Base-by-base conservation (phyloP, 1,139 yeast species). In the Pneumocystis jirovecii region DNA sequence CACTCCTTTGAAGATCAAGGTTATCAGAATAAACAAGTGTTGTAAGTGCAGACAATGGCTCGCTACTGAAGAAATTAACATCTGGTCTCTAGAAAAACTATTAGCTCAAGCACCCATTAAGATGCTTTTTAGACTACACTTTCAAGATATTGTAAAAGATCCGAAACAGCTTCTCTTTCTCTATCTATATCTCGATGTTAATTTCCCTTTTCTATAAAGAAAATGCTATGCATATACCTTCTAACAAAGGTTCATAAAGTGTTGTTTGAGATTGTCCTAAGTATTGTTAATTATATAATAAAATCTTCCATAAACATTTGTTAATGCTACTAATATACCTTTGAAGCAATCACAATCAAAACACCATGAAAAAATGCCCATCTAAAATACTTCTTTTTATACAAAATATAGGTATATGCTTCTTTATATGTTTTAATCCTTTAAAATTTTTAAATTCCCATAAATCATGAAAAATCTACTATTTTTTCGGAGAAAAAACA, bases 21-120 rank as follows among this genome's bases (percentile, higher is more conserved):
- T 93, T 93, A 72, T 93, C 97, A 1, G 96, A 88, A 75, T 93
- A 89, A 3, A 93, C 98, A 73, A 93, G 81, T 0, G 97, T 93
- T 67, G 95, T 87, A 69, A 93, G 81, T 2, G 98, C 97, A 70
- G 89, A 82, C 66, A 93, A 80, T 69, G 95, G 95, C 62, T 93
- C 86, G 62, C 76, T 76, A 65, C 76, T 73, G 77, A 91, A 93
- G 73, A 95, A 90, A 76, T 93, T 97, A 65, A 89, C 91, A 65
- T 88, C 96, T 21, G 86, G 82, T 63, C 86, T 72, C 73, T 71
- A 57, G 17, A 64, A 40, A 34, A 40, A 62, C 5, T 25, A 44
- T 44, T 35, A 57, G 60, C 3, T 17, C 7, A 39, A 31, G 5
- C 62, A 31, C 8, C n/a, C 21, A 25, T 15, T 37, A 29, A 34